These are phyloP conservation scores for Rugosomyces carneus DNA, from an alignment of 1,284 basidiomycete species.

Conservation along the genomic window DNA sequence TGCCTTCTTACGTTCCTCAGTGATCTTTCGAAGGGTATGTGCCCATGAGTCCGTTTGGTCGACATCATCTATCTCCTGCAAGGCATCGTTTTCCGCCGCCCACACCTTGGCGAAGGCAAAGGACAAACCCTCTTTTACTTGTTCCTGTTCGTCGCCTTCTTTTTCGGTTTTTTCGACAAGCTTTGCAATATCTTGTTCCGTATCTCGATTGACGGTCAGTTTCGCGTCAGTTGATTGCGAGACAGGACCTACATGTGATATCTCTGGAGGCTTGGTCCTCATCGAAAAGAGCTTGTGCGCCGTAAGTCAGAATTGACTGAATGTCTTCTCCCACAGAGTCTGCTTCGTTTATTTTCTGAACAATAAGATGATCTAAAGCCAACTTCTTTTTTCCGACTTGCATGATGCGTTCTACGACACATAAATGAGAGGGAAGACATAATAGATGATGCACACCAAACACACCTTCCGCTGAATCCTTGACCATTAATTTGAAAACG, in stretches of 20 bases:
- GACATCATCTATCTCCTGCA: slow-evolving; percentile 62
- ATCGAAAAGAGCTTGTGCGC: slow-evolving; percentile 77
- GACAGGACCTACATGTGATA: slow-evolving; percentile 55
- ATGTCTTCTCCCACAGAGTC: slow-evolving; percentile 63
- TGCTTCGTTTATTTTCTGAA: slow-evolving; percentile 87
- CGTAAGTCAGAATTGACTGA: slow-evolving; percentile 77
- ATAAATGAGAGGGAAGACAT: slow-evolving; percentile 2
- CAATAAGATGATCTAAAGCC: slow-evolving; percentile 86
- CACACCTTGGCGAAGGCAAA: slow-evolving; percentile 88
- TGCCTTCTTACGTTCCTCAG: slow-evolving; percentile 41
- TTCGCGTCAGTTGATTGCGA: background rate
- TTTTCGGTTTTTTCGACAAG: slow-evolving; percentile 80
- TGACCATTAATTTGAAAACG: slow-evolving; percentile 90
- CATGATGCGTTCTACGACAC: slow-evolving; percentile 70
- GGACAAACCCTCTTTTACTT: slow-evolving; percentile 39
- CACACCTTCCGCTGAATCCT: slow-evolving; percentile 81
- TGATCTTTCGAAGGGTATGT: slow-evolving; percentile 60
- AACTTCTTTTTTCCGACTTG: slow-evolving; percentile 88
- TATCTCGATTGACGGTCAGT: slow-evolving; percentile 40
- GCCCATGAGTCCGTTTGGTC: slow-evolving; percentile 76
- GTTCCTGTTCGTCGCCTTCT: slow-evolving; percentile 53
- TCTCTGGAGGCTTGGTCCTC: slow-evolving; percentile 51
- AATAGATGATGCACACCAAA: background rate
- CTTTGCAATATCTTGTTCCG: slow-evolving; percentile 73
- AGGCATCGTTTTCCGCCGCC: slow-evolving; percentile 66